Conservation (phyloP, 2,329 filamentous ascomycete species). For the Scedosporium minutisporum region DNA sequence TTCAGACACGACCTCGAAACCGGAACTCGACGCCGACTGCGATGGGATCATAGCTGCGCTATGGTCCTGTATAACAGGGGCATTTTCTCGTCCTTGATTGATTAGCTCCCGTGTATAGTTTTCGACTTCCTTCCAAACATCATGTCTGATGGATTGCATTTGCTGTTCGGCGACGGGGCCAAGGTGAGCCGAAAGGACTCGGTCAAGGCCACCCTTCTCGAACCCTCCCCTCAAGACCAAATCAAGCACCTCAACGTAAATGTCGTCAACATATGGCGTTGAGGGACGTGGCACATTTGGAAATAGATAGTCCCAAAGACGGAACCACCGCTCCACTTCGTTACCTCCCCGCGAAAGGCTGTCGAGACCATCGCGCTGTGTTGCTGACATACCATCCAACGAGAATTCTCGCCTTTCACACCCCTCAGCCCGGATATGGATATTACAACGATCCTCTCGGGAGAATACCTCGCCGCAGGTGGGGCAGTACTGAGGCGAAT, state of each 20-base stretch:
- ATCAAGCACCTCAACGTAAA: neutral
- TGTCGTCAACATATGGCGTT: neutral
- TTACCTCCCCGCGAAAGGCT: neutral
- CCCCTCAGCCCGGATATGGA: neutral
- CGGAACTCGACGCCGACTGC: too few relatives aligned
- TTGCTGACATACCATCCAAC: neutral
- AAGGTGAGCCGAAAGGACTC: neutral
- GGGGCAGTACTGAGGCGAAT: neutral
- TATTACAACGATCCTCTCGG: neutral
- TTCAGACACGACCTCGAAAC: too few relatives aligned
- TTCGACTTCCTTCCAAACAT: too few relatives aligned
- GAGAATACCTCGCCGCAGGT: neutral
- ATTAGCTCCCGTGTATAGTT: too few relatives aligned
- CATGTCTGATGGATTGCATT: neutral
- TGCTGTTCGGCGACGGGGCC: neutral
- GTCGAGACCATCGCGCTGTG: neutral
- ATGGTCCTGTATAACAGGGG: too few relatives aligned
- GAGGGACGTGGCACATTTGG: neutral
- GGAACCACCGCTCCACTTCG: neutral
- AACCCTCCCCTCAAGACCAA: neutral
- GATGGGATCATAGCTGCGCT: too few relatives aligned
- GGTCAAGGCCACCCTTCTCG: neutral
- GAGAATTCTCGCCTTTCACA: neutral
- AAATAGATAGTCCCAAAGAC: neutral
- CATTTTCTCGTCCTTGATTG: too few relatives aligned